Percentiles rank a stretch among this genome's conserved stretches.
phyloP scores from a whole-genome alignment of 2,329 filamentous ascomycete genomes.

The Aspergillus transmontanensis region DNA sequence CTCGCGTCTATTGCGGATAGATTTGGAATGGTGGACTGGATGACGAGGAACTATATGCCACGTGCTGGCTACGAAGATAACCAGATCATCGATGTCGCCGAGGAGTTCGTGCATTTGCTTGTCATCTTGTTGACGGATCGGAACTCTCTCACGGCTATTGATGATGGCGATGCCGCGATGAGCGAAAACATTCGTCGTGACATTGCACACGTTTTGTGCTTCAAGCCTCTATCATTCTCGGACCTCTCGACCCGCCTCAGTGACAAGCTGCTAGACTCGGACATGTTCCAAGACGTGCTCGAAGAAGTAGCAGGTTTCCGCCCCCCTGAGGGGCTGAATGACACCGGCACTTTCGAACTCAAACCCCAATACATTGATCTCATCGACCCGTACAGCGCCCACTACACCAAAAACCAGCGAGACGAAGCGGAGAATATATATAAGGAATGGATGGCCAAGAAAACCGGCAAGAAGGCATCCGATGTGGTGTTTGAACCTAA shows the following conservation, averaged over 20 bases:
- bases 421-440: slow-evolving; percentile 93
- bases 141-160: slow-evolving; percentile 62
- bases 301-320: slow-evolving; percentile 88
- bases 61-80: slow-evolving; percentile 77
- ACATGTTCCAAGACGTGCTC: slow-evolving; percentile 82
- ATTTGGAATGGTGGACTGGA: slow-evolving; percentile 85
- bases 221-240: slow-evolving; percentile 93
- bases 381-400: slow-evolving; percentile 92
- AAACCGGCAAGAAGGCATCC: slow-evolving; percentile 74
- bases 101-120: slow-evolving; percentile 92
- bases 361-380: slow-evolving; percentile 83
- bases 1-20: slow-evolving; percentile 89
- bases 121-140: slow-evolving; percentile 90
- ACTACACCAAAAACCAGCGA: slow-evolving; percentile 95
- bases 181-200: slow-evolving; percentile 79
- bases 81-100: slow-evolving; percentile 89
- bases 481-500: slow-evolving; percentile 93
- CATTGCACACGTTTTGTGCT: slow-evolving; percentile 90
- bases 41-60: slow-evolving; percentile 77
- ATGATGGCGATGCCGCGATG: slow-evolving; percentile 53
- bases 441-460: slow-evolving; percentile 82
- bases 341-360: slow-evolving; percentile 91
- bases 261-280: slow-evolving; percentile 85
- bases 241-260: slow-evolving; percentile 84
- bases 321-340: slow-evolving; percentile 84